phyloP scores from a whole-genome alignment of 345 rosid genomes.

The Euphorbia peplus region DNA sequence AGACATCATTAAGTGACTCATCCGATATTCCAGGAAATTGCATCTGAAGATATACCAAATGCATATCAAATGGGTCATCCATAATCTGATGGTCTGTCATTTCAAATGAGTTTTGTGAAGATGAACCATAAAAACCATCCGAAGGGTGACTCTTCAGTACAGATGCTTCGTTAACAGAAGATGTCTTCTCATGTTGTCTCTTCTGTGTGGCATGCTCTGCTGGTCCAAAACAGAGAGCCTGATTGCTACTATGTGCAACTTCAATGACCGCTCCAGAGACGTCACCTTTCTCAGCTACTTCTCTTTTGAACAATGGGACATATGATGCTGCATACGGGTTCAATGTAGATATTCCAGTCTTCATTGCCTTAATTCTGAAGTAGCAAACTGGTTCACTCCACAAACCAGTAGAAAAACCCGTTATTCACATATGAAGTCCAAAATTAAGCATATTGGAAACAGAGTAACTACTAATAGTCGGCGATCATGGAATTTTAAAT shows the following conservation, averaged over 20 bases:
- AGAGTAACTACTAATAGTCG: neutral
- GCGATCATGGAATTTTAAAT: neutral
- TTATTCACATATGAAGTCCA: neutral
- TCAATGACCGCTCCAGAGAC: slow-evolving; percentile 13
- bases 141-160: slow-evolving; percentile 30
- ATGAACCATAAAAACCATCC: slow-evolving; percentile 31
- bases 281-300: slow-evolving; percentile 20
- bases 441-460: neutral
- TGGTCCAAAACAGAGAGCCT: slow-evolving; percentile 30
- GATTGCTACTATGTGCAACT: slow-evolving; percentile 26
- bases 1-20: slow-evolving; percentile 70
- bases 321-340: slow-evolving; percentile 80
- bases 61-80: slow-evolving; percentile 68
- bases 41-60: slow-evolving; percentile 63
- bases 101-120: slow-evolving; percentile 26
- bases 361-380: slow-evolving; percentile 41
- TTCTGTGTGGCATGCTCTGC: slow-evolving; percentile 26
- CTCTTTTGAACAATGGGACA: slow-evolving; percentile 68
- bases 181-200: slow-evolving; percentile 26
- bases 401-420: neutral
- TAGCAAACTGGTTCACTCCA: slow-evolving; percentile 15
- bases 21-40: slow-evolving; percentile 61
- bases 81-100: slow-evolving; percentile 38
- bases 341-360: slow-evolving; percentile 56
- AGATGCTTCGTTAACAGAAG: slow-evolving; percentile 28